These are phyloP conservation scores for Petrea volubilis DNA, from an alignment of 257 asterid genomes.

Conservation along the genomic window DNA sequence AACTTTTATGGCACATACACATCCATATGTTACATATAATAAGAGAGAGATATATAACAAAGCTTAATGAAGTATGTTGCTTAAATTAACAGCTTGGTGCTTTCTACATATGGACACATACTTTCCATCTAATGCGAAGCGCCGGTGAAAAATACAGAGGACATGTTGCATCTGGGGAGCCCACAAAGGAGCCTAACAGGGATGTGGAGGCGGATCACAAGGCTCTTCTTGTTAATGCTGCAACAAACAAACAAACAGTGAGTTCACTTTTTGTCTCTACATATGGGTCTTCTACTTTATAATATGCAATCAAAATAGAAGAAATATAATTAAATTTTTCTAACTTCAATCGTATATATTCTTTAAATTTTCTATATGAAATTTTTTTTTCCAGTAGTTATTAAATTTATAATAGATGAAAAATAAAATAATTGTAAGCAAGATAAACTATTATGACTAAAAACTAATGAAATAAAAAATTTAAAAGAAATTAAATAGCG, in stretches of 20 bases:
- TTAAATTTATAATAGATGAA: too few relatives aligned
- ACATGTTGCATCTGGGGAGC: constrained; percentile 27
- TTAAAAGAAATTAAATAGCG: too few relatives aligned
- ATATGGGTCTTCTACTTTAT: background rate
- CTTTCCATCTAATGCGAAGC: constrained; percentile 55
- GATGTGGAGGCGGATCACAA: constrained; percentile 55
- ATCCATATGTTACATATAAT: too few relatives aligned
- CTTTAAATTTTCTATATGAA: too few relatives aligned
- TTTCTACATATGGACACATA: constrained; percentile 74
- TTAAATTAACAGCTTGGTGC: constrained; percentile 58
- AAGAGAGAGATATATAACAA: background rate
- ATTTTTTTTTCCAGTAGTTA: too few relatives aligned
- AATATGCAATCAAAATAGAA: too few relatives aligned
- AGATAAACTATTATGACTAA: too few relatives aligned
- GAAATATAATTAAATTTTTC: too few relatives aligned
- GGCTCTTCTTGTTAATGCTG: constrained; percentile 46
- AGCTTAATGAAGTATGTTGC: background rate
- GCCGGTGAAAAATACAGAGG: constrained; percentile 37
- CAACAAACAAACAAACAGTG: constrained; percentile 34
- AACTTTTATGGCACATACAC: too few relatives aligned
- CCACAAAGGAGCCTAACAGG: constrained; percentile 45
- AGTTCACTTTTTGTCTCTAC: background rate
- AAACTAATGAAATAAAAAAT: too few relatives aligned
- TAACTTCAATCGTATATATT: too few relatives aligned
- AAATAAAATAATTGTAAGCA: too few relatives aligned